Evolutionary conservation across 176 grass and related monocot genomes (phyloP).

Genomic region (Elymus sibiricus): DNA sequence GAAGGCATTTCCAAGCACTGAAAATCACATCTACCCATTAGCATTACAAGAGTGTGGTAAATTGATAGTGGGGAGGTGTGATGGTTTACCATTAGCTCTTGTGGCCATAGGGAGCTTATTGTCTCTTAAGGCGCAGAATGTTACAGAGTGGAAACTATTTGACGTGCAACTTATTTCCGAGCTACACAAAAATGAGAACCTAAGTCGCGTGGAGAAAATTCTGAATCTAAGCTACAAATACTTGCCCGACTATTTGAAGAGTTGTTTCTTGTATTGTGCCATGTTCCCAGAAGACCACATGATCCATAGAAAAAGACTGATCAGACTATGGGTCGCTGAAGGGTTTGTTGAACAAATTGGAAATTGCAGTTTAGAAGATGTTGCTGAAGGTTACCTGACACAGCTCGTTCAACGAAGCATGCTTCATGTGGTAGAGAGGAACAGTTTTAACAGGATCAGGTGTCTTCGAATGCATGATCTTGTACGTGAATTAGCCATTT

Average conservation of each 20-base stretch:
- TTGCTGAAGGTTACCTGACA: conserved; percentile 39
- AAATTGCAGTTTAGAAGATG: conserved; percentile 40
- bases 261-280: too few relatives aligned
- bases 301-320: conserved; percentile 27
- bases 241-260: too few relatives aligned
- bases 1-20: conserved; percentile 29
- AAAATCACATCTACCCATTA: conserved; percentile 17
- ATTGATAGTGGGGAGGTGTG: conserved; percentile 42
- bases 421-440: conserved; percentile 37
- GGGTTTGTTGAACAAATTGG: conserved; percentile 49
- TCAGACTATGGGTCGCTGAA: conserved; percentile 54
- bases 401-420: conserved; percentile 46
- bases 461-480: conserved; percentile 45
- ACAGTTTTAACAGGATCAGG: conserved; percentile 30
- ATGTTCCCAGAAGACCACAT: too few relatives aligned
- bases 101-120: conserved; percentile 46
- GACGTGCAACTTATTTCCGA: conserved; percentile 42
- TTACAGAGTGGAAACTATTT: conserved; percentile 30
- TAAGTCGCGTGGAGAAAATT: conserved; percentile 36
- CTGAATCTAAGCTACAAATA: too few relatives aligned
- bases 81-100: conserved; percentile 50
- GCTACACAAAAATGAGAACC: conserved; percentile 33
- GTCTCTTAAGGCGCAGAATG: background rate
- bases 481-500: conserved; percentile 44
- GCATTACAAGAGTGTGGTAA: conserved; percentile 7